Evolutionary conservation across 2,329 filamentous ascomycete species (phyloP).

Genomic region (Spiromastix sp.): DNA sequence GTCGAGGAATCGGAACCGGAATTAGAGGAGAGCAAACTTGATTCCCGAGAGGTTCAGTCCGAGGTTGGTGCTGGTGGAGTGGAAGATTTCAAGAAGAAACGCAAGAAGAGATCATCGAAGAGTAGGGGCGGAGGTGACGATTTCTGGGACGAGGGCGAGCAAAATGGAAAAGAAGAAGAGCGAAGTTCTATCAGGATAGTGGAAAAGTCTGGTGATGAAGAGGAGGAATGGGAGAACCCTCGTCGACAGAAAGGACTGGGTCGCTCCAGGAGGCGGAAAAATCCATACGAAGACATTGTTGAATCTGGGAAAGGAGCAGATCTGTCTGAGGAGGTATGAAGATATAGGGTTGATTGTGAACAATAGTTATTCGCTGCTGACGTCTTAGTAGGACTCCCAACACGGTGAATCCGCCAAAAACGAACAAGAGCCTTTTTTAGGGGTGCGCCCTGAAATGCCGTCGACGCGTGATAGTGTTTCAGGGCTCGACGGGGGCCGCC

Average conservation of each 20-base stretch:
- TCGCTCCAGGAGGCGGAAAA: conserved; percentile 23
- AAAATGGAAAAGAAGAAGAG: conserved; percentile 11
- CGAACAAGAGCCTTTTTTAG: conserved; percentile 59
- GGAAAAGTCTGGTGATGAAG: conserved; percentile 5
- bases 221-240: conserved; percentile 19
- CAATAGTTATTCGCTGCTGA: no score
- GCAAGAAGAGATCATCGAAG: conserved; percentile 34
- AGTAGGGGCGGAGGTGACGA: conserved; percentile 35
- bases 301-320: conserved; percentile 19
- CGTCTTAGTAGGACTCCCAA: no score
- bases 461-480: conserved; percentile 35
- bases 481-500: conserved; percentile 21
- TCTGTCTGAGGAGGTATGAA: conserved; percentile 28
- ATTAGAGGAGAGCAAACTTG: no score
- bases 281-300: conserved; percentile 27
- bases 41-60: conserved; percentile 25
- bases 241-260: conserved; percentile 10
- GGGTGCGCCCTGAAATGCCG: conserved; percentile 50
- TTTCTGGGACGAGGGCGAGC: neutral
- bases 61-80: conserved; percentile 29
- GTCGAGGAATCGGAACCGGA: no score
- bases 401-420: no score
- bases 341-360: no score
- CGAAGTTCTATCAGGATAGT: conserved; percentile 1
- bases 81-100: conserved; percentile 31